A percentile compares a stretch with the other conserved stretches of the same genome.
phyloP scores from a whole-genome alignment of 352 stramenopile genomes.

The Pythium volutum region DNA sequence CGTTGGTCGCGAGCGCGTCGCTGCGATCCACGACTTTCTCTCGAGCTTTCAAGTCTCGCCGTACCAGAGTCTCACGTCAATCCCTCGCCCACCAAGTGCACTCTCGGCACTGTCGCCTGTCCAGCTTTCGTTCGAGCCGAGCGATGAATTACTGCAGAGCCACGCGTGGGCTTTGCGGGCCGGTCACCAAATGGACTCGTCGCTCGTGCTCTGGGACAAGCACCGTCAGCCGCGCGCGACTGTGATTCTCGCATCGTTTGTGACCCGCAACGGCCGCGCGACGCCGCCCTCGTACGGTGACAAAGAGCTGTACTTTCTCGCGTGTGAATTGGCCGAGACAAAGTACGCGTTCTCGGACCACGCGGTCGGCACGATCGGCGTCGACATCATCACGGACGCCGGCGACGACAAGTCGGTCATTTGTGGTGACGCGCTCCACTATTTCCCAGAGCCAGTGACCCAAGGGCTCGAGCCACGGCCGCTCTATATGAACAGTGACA shows the following conservation, averaged over 20 bases:
- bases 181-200: constrained; percentile 76
- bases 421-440: constrained; percentile 59
- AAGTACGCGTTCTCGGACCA: constrained; percentile 69
- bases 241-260: constrained; percentile 55
- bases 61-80: constrained; percentile 34
- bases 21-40: constrained; percentile 46
- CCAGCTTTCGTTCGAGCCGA: constrained; percentile 16
- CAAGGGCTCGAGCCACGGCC: constrained; percentile 6
- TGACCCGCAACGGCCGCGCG: constrained; percentile 27
- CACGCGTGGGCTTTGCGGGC: constrained; percentile 64
- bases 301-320: constrained; percentile 80
- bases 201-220: constrained; percentile 75
- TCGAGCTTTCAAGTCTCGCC: constrained; percentile 47
- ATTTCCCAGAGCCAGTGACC: constrained; percentile 35
- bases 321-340: constrained; percentile 63
- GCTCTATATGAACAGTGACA: constrained; percentile 73
- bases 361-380: constrained; percentile 49
- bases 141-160: constrained; percentile 15
- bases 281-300: constrained; percentile 59
- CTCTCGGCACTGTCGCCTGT: constrained; percentile 11
- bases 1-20: constrained; percentile 21
- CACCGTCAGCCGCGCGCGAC: constrained; percentile 55
- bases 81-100: constrained; percentile 22
- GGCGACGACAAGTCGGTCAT: constrained; percentile 38
- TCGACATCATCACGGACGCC: constrained; percentile 48